Evolutionary conservation across 768 basidiomycete genomes (phyloP), one percentile per base, ranked within the genome.

Genomic region (Goffeauzyma gilvescens): DNA sequence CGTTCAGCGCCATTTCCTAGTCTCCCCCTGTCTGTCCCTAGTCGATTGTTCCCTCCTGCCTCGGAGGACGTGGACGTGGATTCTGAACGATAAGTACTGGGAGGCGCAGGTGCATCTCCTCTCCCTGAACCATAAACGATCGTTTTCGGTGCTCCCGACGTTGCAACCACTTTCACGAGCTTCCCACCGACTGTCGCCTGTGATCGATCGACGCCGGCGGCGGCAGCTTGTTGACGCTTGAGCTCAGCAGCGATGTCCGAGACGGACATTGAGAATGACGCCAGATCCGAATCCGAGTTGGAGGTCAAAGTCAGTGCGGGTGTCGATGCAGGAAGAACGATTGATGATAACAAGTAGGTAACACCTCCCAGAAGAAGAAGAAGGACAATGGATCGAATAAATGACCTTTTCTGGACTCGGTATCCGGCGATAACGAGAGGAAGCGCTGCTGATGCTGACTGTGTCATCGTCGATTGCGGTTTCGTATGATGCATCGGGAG

Each of bases 171-270:
- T 6, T 32, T 28, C 1, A 41, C 40, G 18, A 32, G 31, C 17
- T 41, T 41, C 2, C 40, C 40, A 23, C n/a, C 40, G 21, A 41
- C 40, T 23, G 33, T 30, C 40, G 31, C 4, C 31, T 32, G 30
- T 23, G 31, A 7, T 41, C 40, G 6, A 41, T 14, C 22, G 31
- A 28, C 30, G 25, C 13, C 25, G n/a, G n/a, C n/a, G n/a, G n/a
- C n/a, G n/a, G n/a, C n/a, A n/a, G n/a, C n/a, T n/a, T n/a, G n/a
- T n/a, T n/a, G n/a, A n/a, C n/a, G n/a, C n/a, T n/a, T n/a, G n/a
- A n/a, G n/a, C 12, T n/a, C 27, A 32, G 40, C 5, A 31, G n/a
- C n/a, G n/a, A n/a, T n/a, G n/a, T n/a, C n/a, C n/a, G n/a, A n/a
- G n/a, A n/a, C n/a, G n/a, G n/a, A n/a, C n/a, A n/a, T n/a, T n/a